These are phyloP conservation scores for Nevesoporus exiguus DNA, from an alignment of 768 basidiomycete genomes.

Conservation along the genomic window DNA sequence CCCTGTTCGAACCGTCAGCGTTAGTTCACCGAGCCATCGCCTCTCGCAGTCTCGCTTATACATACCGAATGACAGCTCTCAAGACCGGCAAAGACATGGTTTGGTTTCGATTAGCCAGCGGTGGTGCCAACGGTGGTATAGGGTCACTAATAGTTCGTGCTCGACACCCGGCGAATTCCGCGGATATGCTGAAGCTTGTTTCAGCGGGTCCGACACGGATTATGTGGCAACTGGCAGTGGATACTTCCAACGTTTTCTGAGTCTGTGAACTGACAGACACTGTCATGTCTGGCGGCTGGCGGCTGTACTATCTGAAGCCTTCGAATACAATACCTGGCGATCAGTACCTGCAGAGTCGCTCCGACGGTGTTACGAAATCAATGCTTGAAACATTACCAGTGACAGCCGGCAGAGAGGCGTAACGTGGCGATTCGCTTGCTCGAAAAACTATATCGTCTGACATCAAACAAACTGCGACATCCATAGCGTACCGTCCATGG, in stretches of 20 bases:
- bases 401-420: no score
- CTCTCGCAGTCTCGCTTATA: not conserved
- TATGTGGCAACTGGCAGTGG: not conserved
- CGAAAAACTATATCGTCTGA: not conserved
- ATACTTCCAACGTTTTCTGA: not conserved
- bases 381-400: no score
- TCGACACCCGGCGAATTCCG: no score
- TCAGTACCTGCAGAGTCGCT: no score
- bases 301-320: no score
- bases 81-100: not conserved
- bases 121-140: not conserved
- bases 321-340: no score
- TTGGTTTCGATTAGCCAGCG: not conserved
- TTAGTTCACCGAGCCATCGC: not conserved
- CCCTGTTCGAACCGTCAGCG: not conserved
- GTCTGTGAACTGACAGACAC: not conserved
- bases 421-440: no score
- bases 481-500: not conserved
- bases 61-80: not conserved
- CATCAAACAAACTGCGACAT: not conserved
- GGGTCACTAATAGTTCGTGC: not conserved
- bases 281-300: no score
- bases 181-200: not conserved
- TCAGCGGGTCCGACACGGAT: not conserved
- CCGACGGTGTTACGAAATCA: no score